A percentile compares a stretch with the other conserved stretches of the same genome.
phyloP scores from a whole-genome alignment of 2,329 filamentous ascomycete species.

The Aspergillus sp. region DNA sequence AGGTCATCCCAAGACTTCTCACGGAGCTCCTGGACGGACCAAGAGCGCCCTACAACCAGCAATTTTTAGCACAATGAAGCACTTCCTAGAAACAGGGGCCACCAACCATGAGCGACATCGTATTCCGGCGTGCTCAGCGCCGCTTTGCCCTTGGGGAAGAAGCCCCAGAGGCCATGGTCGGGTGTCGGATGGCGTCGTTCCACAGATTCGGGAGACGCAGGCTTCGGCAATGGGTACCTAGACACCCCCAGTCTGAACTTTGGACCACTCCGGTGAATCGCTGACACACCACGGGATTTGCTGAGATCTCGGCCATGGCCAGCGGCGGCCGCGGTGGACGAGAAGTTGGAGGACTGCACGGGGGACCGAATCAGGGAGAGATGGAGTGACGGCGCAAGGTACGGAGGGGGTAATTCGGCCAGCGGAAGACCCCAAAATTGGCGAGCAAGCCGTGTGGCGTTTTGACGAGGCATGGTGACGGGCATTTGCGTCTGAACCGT shows the following conservation, averaged over 20 bases:
- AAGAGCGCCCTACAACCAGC: constrained; percentile 54
- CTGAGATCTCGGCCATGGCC: constrained; percentile 63
- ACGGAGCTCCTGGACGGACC: constrained; percentile 77
- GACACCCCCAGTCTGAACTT: constrained; percentile 66
- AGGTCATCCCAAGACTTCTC: constrained; percentile 90
- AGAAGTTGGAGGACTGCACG: constrained; percentile 37
- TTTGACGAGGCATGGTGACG: constrained; percentile 30
- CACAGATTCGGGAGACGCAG: constrained; percentile 51
- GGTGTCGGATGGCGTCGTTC: constrained; percentile 49
- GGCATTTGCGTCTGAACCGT: neutral
- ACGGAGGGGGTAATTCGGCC: constrained; percentile 36
- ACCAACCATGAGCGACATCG: constrained; percentile 58
- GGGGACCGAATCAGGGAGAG: constrained; percentile 24
- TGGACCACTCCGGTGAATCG: constrained; percentile 67
- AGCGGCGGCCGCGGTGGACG: constrained; percentile 46
- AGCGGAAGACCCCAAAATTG: constrained; percentile 26
- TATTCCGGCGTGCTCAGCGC: constrained; percentile 65
- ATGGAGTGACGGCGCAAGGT: constrained; percentile 37
- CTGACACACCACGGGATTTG: constrained; percentile 71
- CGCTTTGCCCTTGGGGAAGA: constrained; percentile 67
- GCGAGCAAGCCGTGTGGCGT: constrained; percentile 25
- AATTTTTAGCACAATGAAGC: constrained; percentile 8
- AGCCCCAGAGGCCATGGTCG: constrained; percentile 84
- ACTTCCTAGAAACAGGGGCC: neutral
- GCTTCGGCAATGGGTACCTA: constrained; percentile 63